Conservation (phyloP, 1,284 basidiomycete genomes). For the Microbotryum violaceum region DNA sequence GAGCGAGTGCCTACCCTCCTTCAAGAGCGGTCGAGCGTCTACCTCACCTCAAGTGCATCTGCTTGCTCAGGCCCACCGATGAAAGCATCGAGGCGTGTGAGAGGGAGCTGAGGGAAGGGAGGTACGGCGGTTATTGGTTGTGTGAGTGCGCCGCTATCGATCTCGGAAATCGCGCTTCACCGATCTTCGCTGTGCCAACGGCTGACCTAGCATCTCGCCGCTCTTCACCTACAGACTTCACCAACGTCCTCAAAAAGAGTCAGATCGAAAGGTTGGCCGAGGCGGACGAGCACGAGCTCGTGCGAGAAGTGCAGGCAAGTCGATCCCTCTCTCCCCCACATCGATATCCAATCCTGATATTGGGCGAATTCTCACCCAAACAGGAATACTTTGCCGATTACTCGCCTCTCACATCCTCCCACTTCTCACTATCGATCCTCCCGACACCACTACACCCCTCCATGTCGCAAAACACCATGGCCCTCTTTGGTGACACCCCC, state of each 20-base stretch:
- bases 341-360: constrained; percentile 16
- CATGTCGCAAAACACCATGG: constrained; percentile 28
- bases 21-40: constrained; percentile 60
- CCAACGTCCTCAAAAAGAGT: constrained; percentile 81
- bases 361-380: not conserved
- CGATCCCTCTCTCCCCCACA: constrained; percentile 26
- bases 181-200: not conserved
- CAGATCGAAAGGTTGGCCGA: constrained; percentile 89
- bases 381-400: constrained; percentile 97
- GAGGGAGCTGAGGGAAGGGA: constrained; percentile 75
- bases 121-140: constrained; percentile 93
- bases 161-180: constrained; percentile 37
- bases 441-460: constrained; percentile 48
- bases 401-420: constrained; percentile 70
- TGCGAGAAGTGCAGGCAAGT: constrained; percentile 81
- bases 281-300: constrained; percentile 92
- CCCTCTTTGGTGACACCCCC: constrained; percentile 34
- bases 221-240: constrained; percentile 63
- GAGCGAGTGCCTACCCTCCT: constrained; percentile 17
- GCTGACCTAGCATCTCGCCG: not conserved
- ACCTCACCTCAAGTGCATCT: constrained; percentile 93
- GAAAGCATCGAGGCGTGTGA: constrained; percentile 75
- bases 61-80: constrained; percentile 75
- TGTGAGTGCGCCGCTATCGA: constrained; percentile 72
- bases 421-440: constrained; percentile 67